These are phyloP conservation scores for Ustilago tritici DNA, from an alignment of 1,284 basidiomycete species.

Conservation along the genomic window DNA sequence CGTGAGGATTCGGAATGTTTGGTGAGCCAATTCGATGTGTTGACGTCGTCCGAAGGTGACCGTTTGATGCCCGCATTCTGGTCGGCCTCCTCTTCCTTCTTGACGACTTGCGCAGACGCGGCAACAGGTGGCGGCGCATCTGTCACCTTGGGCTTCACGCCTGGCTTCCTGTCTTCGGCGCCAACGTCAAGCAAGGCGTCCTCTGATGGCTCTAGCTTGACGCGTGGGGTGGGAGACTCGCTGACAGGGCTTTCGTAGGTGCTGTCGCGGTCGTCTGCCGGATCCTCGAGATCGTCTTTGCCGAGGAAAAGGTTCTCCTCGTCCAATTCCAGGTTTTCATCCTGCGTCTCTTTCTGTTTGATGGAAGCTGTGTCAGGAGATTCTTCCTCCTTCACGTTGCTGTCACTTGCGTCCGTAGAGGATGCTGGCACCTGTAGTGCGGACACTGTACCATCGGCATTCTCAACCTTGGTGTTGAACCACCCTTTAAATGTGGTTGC, in stretches of 20 bases:
- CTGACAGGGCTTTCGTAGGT: constrained; percentile 13
- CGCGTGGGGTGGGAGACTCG: constrained; percentile 11
- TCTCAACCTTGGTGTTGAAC: constrained; percentile 43
- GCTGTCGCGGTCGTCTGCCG: constrained; percentile 28
- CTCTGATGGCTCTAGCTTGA: constrained; percentile 42
- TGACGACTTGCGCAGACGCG: not conserved
- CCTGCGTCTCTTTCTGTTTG: constrained; percentile 63
- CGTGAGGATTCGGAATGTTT: constrained; percentile 37
- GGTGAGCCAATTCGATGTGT: constrained; percentile 43
- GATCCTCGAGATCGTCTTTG: constrained; percentile 19
- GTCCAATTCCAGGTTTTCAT: constrained; percentile 48
- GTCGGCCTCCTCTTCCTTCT: constrained; percentile 18
- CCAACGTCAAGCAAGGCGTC: constrained; percentile 34
- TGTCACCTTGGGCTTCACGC: not conserved
- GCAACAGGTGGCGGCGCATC: not conserved
- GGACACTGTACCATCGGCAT: constrained; percentile 18
- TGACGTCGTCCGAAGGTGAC: constrained; percentile 5
- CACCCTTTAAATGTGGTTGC: constrained; percentile 59
- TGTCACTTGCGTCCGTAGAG: not conserved
- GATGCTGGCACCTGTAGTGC: constrained; percentile 10
- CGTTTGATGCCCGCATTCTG: constrained; percentile 14
- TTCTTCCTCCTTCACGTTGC: constrained; percentile 70
- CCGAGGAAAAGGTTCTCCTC: constrained; percentile 44
- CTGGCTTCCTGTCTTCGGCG: not conserved
- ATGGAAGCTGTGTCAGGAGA: constrained; percentile 58